Conservation (phyloP, 78 protist species). For the Tieghemostelium lacteum region DNA sequence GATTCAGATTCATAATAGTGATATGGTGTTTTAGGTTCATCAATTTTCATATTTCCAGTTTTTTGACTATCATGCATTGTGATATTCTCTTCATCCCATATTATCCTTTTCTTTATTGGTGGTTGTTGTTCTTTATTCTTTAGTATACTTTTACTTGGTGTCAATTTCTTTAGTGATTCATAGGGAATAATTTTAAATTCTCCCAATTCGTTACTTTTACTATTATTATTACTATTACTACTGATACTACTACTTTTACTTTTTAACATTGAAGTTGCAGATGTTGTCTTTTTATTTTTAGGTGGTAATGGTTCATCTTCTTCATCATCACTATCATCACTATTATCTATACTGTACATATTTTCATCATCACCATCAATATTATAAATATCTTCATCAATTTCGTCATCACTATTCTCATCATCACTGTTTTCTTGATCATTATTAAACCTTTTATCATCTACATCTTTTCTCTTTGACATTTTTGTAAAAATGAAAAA, state of each 20-base stretch:
- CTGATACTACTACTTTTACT: conserved; percentile 4
- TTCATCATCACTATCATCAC: conserved; percentile 17
- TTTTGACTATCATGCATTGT: conserved; percentile 26
- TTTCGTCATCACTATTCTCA: not conserved
- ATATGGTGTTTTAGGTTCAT: conserved; percentile 77
- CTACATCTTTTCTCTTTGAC: too few relatives aligned
- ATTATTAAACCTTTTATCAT: too few relatives aligned
- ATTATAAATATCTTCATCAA: conserved; percentile 2
- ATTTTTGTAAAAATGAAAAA: too few relatives aligned
- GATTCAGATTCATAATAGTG: conserved; percentile 76
- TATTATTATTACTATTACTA: too few relatives aligned
- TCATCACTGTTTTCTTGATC: not conserved
- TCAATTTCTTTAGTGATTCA: not conserved
- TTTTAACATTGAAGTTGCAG: not conserved
- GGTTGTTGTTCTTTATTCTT: conserved; percentile 46
- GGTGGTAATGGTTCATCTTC: not conserved
- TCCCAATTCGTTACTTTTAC: not conserved
- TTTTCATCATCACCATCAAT: conserved; percentile 24
- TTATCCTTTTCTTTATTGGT: conserved; percentile 50
- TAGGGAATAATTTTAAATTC: conserved; percentile 57
- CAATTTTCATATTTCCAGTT: conserved; percentile 64
- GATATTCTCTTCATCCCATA: conserved; percentile 73
- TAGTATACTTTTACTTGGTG: conserved; percentile 63
- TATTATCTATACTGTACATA: conserved; percentile 17
- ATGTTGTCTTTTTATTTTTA: not conserved